These are phyloP conservation scores for Emydomyces testavorans DNA, from an alignment of 2,329 filamentous ascomycete species.

Conservation along the genomic window DNA sequence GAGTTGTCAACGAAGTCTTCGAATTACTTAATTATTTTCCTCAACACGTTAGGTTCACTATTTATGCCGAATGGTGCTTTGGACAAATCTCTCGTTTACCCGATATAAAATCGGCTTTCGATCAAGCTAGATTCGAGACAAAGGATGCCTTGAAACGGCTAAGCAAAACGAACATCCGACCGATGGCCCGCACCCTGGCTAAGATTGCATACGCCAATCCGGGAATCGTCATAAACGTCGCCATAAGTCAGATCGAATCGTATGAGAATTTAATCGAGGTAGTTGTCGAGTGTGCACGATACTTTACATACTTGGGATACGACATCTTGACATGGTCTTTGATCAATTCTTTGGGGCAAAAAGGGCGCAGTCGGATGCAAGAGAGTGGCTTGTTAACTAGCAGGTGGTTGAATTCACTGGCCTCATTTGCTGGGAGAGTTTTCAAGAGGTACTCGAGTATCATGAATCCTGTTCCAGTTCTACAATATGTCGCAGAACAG, in stretches of 20 bases:
- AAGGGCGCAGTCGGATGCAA: conserved; percentile 48
- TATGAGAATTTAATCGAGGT: conserved; percentile 93
- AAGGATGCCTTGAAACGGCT: conserved; percentile 79
- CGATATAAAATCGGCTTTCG: conserved; percentile 67
- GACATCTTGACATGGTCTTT: conserved; percentile 90
- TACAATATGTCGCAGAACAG: conserved; percentile 82
- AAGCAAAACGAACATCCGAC: conserved; percentile 71
- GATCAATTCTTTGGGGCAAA: conserved; percentile 56
- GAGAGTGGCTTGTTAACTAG: conserved; percentile 66
- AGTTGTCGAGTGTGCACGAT: conserved; percentile 86
- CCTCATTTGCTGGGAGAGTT: conserved; percentile 80
- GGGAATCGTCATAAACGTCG: conserved; percentile 79
- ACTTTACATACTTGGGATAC: conserved; percentile 85
- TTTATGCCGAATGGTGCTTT: conserved; percentile 89
- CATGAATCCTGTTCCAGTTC: conserved; percentile 70
- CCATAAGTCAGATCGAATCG: conserved; percentile 79
- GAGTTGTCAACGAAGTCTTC: conserved; percentile 76
- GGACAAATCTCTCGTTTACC: conserved; percentile 65
- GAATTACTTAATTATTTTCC: conserved; percentile 70
- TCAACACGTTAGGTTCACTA: conserved; percentile 63
- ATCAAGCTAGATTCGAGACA: conserved; percentile 64
- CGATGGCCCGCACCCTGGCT: conserved; percentile 77
- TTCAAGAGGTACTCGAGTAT: conserved; percentile 68
- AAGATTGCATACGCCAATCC: conserved; percentile 89
- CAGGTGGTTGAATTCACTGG: conserved; percentile 80